Base-by-base conservation (phyloP, 257 asterid genomes). In the Nicotiana undulata region DNA sequence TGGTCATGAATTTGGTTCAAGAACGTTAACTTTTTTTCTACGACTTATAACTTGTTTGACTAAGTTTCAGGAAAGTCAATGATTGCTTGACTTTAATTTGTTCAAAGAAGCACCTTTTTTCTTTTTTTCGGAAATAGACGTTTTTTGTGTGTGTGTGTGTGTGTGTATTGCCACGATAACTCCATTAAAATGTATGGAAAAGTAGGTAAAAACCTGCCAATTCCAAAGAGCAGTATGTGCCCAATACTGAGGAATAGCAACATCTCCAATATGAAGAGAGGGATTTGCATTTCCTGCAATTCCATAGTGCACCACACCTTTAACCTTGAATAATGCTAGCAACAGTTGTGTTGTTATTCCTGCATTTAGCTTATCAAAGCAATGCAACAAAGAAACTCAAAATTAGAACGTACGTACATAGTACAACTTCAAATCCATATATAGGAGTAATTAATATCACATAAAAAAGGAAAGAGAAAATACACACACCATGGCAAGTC, bases 291-390 rank as follows among this genome's bases (percentile, higher is more conserved):
- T 90, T 34, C 97, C 97, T 28, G 92, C 93, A 32, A 90, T 88
- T 9, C 97, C 97, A 80, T 84, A 92, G 44, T 92, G 94, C 70
- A 92, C 89, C 20, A 92, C 90, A 44, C 94, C 93, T 84, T 87
- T 84, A 20, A 90, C 67, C 2, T 83, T 56, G 81, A 92, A 92
- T 34, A 85, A 53, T 59, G 86, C 86, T 80, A 92, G 6, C 51
- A 90, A 80, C 2, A 92, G 81, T 55, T 92, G 94, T 12, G 97
- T 92, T 1, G 93, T 87, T 32, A 85, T 81, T 0, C 90, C 97
- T 37, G 97, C 90, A 58, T 92, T 92, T 75, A 92, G 10, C 97
- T 92, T n/a, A n/a, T n/a, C n/a, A 24, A 24, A 18, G 18, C 13
- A 55, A 58, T 1, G 40, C 9, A 32, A n/a, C n/a, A 4, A 53